Evolutionary conservation across 768 basidiomycete genomes (phyloP), one percentile per base, ranked within the genome.

Genomic region (Boletus reticulatus): DNA sequence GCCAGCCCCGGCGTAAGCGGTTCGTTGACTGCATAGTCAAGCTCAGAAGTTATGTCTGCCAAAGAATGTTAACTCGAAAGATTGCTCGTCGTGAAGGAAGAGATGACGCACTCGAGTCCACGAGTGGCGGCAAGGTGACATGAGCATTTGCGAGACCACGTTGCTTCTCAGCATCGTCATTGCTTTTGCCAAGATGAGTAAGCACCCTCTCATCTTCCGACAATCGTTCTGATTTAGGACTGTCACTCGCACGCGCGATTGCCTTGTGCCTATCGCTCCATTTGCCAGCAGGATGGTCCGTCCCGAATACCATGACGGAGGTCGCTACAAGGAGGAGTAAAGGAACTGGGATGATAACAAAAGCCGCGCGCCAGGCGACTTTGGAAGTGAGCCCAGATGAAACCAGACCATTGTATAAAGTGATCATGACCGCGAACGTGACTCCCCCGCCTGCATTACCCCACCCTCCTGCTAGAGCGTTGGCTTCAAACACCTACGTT

Each of bases 331-430:
- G 43, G 49, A 84, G 66, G 4, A 85, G 71, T 34, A 79, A 67
- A 1, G 83, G 84, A 0, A 80, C 79, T 3, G 83, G 83, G n/a
- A 84, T 77, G 34, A 81, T 71, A 4, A 71, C 82, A 59, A 84
- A 85, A 1, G 82, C 69, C 4, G 73, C 78, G 44, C 84, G 69
- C 84, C 84, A 85, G 4, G 84, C 79, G 0, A 72, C 55, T 55
- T 77, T 74, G 12, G 72, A 46, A 0, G 67, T 58, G 29, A 82
- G 67, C 1, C 77, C 77, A 31, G 71, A 63, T 1, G 63, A 58
- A 17, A 69, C 51, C 13, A 81, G 62, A 8, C 68, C 64, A 24
- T 78, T 66, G 70, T 78, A 84, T 13, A 84, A 16, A 7, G 55
- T 49, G 4, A 41, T 56, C 55, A 56, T 56, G 17, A 56, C 13